Evolutionary conservation across 2,329 filamentous ascomycete genomes (phyloP).

Genomic region (Aspergillus fructus): DNA sequence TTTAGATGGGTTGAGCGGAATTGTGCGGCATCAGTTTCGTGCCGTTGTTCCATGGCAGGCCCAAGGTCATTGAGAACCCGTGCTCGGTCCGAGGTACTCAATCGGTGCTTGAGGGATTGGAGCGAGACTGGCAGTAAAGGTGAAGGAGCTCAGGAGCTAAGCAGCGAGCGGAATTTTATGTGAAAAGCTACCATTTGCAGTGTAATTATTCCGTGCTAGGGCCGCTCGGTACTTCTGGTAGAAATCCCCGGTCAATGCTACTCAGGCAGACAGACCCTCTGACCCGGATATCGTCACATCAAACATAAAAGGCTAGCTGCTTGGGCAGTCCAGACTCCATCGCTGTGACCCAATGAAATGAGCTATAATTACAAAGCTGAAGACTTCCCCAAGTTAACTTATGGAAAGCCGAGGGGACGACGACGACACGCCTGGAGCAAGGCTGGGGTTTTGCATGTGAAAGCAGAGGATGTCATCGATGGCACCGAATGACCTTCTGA

Average conservation of each 20-base stretch:
- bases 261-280: not conserved
- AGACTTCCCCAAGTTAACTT: not conserved
- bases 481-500: constrained; percentile 4
- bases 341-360: not conserved
- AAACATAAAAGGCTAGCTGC: not conserved
- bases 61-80: not conserved
- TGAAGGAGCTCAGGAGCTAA: not conserved
- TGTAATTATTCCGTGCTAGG: not conserved
- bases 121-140: not conserved
- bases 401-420: not conserved
- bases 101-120: not conserved
- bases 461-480: constrained; percentile 8
- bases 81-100: constrained; percentile 9
- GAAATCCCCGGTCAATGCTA: not conserved
- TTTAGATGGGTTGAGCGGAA: not conserved
- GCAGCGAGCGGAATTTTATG: not conserved
- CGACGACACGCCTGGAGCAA: not conserved
- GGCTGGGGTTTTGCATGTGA: constrained; percentile 8
- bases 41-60: not conserved
- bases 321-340: not conserved
- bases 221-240: not conserved
- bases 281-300: not conserved
- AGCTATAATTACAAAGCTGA: not conserved
- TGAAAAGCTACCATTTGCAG: not conserved
- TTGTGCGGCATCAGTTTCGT: not conserved